Base-by-base conservation (phyloP, 257 asterid genomes). In the Fraxinus pennsylvanica region DNA sequence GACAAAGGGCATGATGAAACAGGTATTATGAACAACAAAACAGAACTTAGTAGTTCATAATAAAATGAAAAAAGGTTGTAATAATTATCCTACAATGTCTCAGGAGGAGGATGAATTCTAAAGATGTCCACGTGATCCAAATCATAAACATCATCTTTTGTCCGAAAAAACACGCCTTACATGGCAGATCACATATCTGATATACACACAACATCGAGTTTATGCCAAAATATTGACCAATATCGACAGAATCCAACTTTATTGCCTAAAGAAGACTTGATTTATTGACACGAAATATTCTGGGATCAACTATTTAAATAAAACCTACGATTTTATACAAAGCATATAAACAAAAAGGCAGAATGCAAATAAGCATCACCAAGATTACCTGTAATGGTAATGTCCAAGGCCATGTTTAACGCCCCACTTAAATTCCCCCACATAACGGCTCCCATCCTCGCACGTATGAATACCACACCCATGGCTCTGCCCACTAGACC, bases 401-500 rank as follows among this genome's bases (percentile, higher is more conserved):
- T 91, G 98, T 41, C 98, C 98, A 76, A 89, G 91, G 32, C 98
- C 98, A 84, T 93, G 98, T 79, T 91, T 93, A 59, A 91, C 93
- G 41, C 98, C 98, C 97, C 96, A 90, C 79, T 93, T 93, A 79
- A 93, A 93, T 71, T 93, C 97, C 21, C 96, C 98, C 1, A 91
- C 94, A 78, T 91, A 93, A 15, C 96, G 87, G 80, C 97, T 93
- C 19, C 97, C 97, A 77, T 91, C 97, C 77, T 93, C 97, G 12
- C 97, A 91, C 15, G 98, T 93, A 85, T 89, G 98, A 76, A 91
- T 85, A 66, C 98, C 97, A 73, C 92, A 89, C 0, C 98, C 98
- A 84, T 92, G 94, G 80, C 98, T 90, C 86, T 93, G 97, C 79
- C 97, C 98, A 79, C 89, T 92, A 21, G 91, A 93, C 98, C 98